Evolutionary conservation across 108 stramenopile species (phyloP), one percentile per base, ranked within the genome.

Genomic region (Aurantiochytrium sp.): DNA sequence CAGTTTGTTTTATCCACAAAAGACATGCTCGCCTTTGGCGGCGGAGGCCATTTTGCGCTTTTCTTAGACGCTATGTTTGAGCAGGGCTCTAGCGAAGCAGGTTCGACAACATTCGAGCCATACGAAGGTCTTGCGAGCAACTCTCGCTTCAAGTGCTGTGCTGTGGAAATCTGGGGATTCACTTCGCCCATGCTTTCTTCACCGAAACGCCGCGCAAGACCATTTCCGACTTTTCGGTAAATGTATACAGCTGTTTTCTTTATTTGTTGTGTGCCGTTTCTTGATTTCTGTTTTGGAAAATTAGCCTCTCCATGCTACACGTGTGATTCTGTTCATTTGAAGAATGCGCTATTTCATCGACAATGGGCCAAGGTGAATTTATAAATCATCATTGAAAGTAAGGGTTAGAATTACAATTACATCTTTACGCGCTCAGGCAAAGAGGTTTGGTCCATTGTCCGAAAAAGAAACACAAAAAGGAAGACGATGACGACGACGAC

Each of bases 21-120:
- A 83, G 76, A 83, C 23, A 8, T 83, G 18, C 12, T 83, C 10
- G 76, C 76, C 25, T 83, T 83, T 83, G 76, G 76, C n/a, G 76
- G 76, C 19, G 76, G 76, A 6, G 76, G 76, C 76, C 45, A 83
- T 3, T 83, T 83, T 83, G 76, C 76, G 10, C 76, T 83, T 0
- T 83, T 28, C 51, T 3, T 83, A 6, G 76, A 83, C 23, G 76
- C 76, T 1, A 53, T 83, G 49, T 83, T 83, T 12, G 76, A 83
- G 49, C 45, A 83, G 25, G 76, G 76, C 76, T 53, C 76, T 0
- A 83, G 76, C 23, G 76, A 83, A 23, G 49, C 45, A 8, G 76
- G 76, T 6, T 83, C 76, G 45, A 47, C 76, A 14, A 83, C 76
- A 43, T 83, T 83, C 4, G 76, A 83, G 49, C 19, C n/a, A 12